phyloP scores from a whole-genome alignment of 116 monocot species.

The Posidonia oceanica region DNA sequence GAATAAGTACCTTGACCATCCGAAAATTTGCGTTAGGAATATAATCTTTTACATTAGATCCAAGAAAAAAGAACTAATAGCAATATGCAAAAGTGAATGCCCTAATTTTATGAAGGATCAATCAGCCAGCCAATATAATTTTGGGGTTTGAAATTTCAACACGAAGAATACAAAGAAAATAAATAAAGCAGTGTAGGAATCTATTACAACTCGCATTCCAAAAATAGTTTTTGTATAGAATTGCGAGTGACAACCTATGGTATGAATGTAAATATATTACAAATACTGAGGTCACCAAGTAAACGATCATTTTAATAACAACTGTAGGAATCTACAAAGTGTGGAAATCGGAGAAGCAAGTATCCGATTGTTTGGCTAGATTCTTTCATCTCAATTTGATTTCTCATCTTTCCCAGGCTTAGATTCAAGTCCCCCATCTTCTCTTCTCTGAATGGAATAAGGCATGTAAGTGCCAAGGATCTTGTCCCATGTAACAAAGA shows the following conservation, averaged over 20 bases:
- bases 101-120: no score
- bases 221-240: neutral
- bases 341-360: neutral
- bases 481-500: slow-evolving; percentile 55
- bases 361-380: neutral
- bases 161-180: no score
- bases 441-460: slow-evolving; percentile 30
- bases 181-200: no score
- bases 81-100: no score
- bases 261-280: neutral
- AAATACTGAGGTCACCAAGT: neutral
- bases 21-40: no score
- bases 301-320: neutral
- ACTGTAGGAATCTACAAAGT: neutral
- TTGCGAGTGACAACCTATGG: neutral
- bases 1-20: no score
- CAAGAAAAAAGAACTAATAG: no score
- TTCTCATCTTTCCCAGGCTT: slow-evolving; percentile 23
- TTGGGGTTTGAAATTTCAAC: no score
- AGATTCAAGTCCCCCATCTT: slow-evolving; percentile 50
- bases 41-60: no score
- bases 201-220: neutral
- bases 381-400: neutral
- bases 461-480: slow-evolving; percentile 61
- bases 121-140: no score